Base-by-base conservation (phyloP, 768 basidiomycete species). In the Coprinellus aureogranulatus region DNA sequence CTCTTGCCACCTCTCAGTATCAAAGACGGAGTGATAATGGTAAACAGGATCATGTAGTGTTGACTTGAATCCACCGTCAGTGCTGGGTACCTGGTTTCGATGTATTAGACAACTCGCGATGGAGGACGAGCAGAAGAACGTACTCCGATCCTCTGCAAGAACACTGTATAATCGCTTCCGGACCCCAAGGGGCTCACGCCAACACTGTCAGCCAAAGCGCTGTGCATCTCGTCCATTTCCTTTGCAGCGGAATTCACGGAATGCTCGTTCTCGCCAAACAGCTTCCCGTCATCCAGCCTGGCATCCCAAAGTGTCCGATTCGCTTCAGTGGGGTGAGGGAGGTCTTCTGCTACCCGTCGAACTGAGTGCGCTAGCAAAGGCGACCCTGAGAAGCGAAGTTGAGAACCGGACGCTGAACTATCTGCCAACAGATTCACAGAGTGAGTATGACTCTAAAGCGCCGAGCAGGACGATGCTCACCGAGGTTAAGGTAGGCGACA, bases 131-230 rank as follows among this genome's bases (percentile, higher is more conserved):
- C 4, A 37, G 31, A n/a, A 18, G 14, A 31, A 65, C 71, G 22
- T 61, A 76, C 77, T n/a, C 81, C 81, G 22, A 83, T 65, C 49
- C 86, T 78, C 70, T 98, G 92, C 64, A 98, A 72, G 75, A 98
- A 96, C 8, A 93, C 88, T 0, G 94, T 96, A 61, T 82, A 97
- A 70, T 97, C 95, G 57, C 90, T 92, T 20, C 91, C 91, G 51
- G 86, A 88, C 14, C 92, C 92, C 27, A 93, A 72, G 16, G 89
- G 80, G 0, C 55, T 60, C 28, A 93, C 70, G 9, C 80, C 82
- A 10, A 67, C 57, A 28, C 53, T 52, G 50, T 70, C 68, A 10
- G 74, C 71, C 5, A 64, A 62, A 42, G 77, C 53, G 40, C 41
- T 26, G 26, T 78, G 79, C 44, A 78, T 80, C 5, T 67, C 65